Conservation (phyloP, 1,139 yeast species). For the Debaryomyces psychrophilus region DNA sequence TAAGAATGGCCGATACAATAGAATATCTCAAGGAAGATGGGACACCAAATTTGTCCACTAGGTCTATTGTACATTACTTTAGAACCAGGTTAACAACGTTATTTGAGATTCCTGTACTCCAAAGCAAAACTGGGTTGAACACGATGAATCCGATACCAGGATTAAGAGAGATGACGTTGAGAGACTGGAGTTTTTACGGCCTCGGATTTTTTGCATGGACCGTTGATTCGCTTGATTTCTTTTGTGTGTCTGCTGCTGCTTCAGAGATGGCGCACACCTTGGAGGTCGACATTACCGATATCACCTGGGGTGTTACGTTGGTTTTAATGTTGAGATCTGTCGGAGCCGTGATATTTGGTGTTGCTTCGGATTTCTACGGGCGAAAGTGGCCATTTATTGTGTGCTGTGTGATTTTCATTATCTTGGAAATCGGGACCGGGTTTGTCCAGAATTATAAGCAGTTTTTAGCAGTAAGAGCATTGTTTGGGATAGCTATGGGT, state of each 20-base stretch:
- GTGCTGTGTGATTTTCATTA: constrained; percentile 55
- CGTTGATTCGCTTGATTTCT: constrained; percentile 80
- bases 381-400: constrained; percentile 69
- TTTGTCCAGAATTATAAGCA: constrained; percentile 65
- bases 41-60: constrained; percentile 30
- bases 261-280: constrained; percentile 57
- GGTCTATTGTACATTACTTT: constrained; percentile 28
- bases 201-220: constrained; percentile 76
- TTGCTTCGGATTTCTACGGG: constrained; percentile 68
- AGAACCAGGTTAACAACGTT: constrained; percentile 30
- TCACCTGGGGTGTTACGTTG: constrained; percentile 81
- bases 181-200: constrained; percentile 58
- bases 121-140: constrained; percentile 16
- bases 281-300: constrained; percentile 49
- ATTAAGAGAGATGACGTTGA: constrained; percentile 29
- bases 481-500: constrained; percentile 47
- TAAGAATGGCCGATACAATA: not conserved
- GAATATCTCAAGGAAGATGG: constrained; percentile 5
- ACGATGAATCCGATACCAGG: constrained; percentile 38
- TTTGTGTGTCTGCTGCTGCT: constrained; percentile 66
- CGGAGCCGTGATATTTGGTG: constrained; percentile 76
- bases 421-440: constrained; percentile 72
- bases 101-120: constrained; percentile 23
- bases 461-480: constrained; percentile 62
- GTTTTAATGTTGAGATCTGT: constrained; percentile 78